These are phyloP conservation scores for Magnolia changhungtana DNA, from an alignment of 164 flowering plant genomes.

Conservation along the genomic window DNA sequence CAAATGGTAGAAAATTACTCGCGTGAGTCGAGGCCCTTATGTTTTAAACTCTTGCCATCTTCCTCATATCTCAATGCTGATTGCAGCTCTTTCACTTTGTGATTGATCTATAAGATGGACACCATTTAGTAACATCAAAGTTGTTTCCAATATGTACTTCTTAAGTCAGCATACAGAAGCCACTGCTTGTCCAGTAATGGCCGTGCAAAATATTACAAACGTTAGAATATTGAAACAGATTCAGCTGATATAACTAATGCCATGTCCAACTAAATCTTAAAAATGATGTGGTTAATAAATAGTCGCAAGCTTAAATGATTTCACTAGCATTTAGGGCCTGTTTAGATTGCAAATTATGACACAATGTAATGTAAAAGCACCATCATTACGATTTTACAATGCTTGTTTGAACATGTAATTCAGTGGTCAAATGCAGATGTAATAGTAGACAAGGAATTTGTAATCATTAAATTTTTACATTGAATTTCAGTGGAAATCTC, in stretches of 20 bases:
- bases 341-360: no score
- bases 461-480: no score
- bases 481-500: no score
- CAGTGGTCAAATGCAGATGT: no score
- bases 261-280: background rate
- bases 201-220: background rate
- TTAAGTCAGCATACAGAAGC: background rate
- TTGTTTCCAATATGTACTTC: background rate
- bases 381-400: no score
- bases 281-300: background rate
- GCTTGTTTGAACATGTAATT: no score
- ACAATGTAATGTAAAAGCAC: no score
- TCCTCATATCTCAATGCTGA: conserved; percentile 33
- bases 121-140: background rate
- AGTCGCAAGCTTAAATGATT: background rate
- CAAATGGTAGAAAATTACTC: conserved; percentile 2
- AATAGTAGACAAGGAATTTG: no score
- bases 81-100: conserved; percentile 59
- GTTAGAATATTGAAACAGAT: background rate
- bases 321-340: no score
- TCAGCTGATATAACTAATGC: background rate
- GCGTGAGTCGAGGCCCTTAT: conserved; percentile 11
- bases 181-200: background rate
- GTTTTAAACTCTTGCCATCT: conserved; percentile 26
- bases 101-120: conserved; percentile 37